Conservation (phyloP, 2,329 filamentous ascomycete genomes). For the Mycocentrospora acerina region DNA sequence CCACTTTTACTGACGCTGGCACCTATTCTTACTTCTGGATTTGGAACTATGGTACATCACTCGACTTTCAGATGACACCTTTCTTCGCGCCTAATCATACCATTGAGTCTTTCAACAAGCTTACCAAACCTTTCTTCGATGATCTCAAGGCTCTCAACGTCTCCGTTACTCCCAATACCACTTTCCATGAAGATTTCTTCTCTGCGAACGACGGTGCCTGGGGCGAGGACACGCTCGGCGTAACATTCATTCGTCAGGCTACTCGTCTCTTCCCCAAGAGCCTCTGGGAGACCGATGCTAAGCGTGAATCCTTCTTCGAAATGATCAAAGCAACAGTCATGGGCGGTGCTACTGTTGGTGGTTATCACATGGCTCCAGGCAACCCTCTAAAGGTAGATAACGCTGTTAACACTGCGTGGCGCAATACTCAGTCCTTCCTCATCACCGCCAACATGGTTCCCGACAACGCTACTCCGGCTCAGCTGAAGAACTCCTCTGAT, state of each 20-base stretch:
- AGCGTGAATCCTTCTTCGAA: constrained; percentile 13
- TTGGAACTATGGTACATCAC: constrained; percentile 7
- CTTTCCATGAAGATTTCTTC: constrained; percentile 13
- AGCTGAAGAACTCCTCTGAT: constrained; percentile 13
- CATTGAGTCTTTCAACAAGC: constrained; percentile 4
- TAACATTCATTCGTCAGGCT: constrained; percentile 8
- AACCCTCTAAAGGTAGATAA: constrained; percentile 22
- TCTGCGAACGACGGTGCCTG: constrained; percentile 18
- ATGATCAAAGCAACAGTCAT: constrained; percentile 10
- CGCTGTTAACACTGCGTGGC: constrained; percentile 28
- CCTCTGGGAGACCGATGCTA: constrained; percentile 17
- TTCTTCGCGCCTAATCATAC: constrained; percentile 16
- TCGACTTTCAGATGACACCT: constrained; percentile 18
- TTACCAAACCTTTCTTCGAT: constrained; percentile 14
- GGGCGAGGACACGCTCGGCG: constrained; percentile 14
- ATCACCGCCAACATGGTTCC: constrained; percentile 20
- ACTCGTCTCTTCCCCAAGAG: constrained; percentile 21
- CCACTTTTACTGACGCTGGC: constrained; percentile 13
- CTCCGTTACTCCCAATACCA: constrained; percentile 8
- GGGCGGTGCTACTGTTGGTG: constrained; percentile 20
- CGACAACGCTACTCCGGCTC: constrained; percentile 12
- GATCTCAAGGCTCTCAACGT: constrained; percentile 10
- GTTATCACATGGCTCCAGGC: constrained; percentile 23
- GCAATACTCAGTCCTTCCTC: constrained; percentile 24
- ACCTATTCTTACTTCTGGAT: constrained; percentile 24